Evolutionary conservation across 169 alveolate species (phyloP), one percentile per base, ranked within the genome.

Genomic region (Cryptosporidium sp.): DNA sequence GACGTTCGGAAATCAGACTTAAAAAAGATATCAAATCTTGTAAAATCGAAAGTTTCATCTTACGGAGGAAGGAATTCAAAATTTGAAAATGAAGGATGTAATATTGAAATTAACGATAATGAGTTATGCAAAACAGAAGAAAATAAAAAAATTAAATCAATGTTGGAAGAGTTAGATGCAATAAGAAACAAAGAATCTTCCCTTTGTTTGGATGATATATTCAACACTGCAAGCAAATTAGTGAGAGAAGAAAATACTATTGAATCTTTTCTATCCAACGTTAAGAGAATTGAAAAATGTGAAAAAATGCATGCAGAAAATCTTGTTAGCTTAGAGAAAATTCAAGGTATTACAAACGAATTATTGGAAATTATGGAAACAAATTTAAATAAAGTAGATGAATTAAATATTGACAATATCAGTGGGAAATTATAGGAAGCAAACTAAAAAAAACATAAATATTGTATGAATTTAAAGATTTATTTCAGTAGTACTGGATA

Each of bases 1-100:
- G 80, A 80, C 3, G 3, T 42, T 9, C 23, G 89, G 42, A 80
- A 65, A 29, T 42, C 75, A 37, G 89, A 80, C 35, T 39, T 80
- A 42, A 80, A 80, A 31, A 80, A 80, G 62, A 80, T 80, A 14
- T 60, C 73, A 37, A 80, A 80, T 80, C 75, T 80, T 5, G 89
- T 80, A 0, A 80, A 65, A 23, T 80, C 89, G 18, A 80, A 65
- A 35, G 75, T 80, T 12, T 80, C 80, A 56, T 73, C 70, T 12
- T 35, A 18, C 14, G 33, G 37, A 53, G 86, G 86, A 31, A 73
- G 65, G 37, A 35, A 48, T 58, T 52, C 52, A 53, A 73, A 73
- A 16, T 16, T 14, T 12, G 70, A 60, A 31, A 53, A 37, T 3
- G 86, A 73, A 8, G 39, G 61, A 35, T 14, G n/a, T 8, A 31